These are phyloP conservation scores for Lichenothelia convexa DNA, from an alignment of 495 filamentous ascomycete species.

Conservation along the genomic window DNA sequence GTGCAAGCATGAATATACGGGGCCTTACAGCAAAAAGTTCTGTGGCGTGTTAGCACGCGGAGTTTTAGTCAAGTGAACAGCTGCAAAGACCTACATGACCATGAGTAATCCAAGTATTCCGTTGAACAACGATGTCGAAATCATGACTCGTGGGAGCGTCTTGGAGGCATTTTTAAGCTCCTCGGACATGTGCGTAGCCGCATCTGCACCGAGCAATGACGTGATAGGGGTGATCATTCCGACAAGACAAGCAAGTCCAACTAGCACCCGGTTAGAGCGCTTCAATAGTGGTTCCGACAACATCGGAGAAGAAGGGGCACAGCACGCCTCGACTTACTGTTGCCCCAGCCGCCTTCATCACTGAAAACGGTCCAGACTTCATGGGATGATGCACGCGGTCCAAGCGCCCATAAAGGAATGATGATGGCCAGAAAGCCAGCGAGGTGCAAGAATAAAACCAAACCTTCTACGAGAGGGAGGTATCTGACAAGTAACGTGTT, in stretches of 20 bases:
- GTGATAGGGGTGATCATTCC: slow-evolving; percentile 13
- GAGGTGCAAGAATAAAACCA: slow-evolving; percentile 16
- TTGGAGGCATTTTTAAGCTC: slow-evolving; percentile 17
- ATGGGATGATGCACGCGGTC: slow-evolving; percentile 7
- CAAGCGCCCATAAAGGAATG: slow-evolving; percentile 16
- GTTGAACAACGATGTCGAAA: slow-evolving; percentile 15
- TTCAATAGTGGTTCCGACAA: too few species aligned
- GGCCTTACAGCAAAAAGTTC: too few species aligned
- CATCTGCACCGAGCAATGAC: slow-evolving; percentile 20
- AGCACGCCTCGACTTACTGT: too few species aligned
- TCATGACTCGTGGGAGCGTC: slow-evolving; percentile 17
- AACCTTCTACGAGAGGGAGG: slow-evolving; percentile 17
- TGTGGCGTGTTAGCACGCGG: too few species aligned
- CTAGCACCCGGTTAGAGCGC: too few species aligned
- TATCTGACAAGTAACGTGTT: slow-evolving; percentile 16
- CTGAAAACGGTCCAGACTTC: slow-evolving; percentile 13
- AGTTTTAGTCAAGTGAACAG: too few species aligned
- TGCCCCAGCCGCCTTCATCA: slow-evolving; percentile 19
- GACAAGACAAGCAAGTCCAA: slow-evolving; percentile 15
- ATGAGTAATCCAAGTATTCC: slow-evolving; percentile 14
- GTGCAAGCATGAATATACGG: too few species aligned
- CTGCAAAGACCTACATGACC: slow-evolving; percentile 9
- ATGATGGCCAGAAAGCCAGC: slow-evolving; percentile 20
- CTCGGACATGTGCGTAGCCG: slow-evolving; percentile 20
- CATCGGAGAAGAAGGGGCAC: too few species aligned